These are phyloP conservation scores for Triangularia verruculosa DNA, from an alignment of 2,329 filamentous ascomycete species.

Conservation along the genomic window DNA sequence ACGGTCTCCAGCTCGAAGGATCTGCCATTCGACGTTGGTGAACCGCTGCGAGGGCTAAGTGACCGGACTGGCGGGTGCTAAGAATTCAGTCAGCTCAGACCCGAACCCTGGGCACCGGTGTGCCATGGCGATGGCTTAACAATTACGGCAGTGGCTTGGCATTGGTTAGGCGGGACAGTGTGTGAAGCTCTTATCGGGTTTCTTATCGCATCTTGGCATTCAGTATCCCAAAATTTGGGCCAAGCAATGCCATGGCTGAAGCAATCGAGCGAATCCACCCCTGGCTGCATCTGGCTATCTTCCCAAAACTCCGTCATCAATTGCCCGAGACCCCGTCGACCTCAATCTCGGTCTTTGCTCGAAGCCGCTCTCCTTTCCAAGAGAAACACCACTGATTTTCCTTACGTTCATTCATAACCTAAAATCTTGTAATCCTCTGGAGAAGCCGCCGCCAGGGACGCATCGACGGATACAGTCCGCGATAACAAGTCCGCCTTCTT, in stretches of 20 bases:
- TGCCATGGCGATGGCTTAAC: not conserved
- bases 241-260: conserved; percentile 2
- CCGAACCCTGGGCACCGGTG: not conserved
- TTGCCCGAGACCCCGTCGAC: conserved; percentile 11
- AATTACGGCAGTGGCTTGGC: conserved; percentile 4
- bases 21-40: not conserved
- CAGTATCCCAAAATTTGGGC: conserved; percentile 14
- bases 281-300: conserved; percentile 12
- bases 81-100: not conserved
- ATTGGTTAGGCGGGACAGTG: not conserved
- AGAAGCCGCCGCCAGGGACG: not conserved
- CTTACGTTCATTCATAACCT: conserved; percentile 9
- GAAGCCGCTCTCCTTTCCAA: not conserved
- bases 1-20: not conserved
- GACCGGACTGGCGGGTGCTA: not conserved
- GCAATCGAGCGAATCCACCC: conserved; percentile 3
- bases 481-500: not conserved
- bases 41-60: not conserved
- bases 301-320: conserved; percentile 7
- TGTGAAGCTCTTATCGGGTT: conserved; percentile 4
- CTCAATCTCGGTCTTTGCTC: not conserved
- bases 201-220: conserved; percentile 6
- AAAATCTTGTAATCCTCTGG: not conserved
- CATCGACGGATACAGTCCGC: not conserved
- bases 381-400: not conserved